Evolutionary conservation across 2,329 filamentous ascomycete genomes (phyloP).

Genomic region (Claviceps purpurea): DNA sequence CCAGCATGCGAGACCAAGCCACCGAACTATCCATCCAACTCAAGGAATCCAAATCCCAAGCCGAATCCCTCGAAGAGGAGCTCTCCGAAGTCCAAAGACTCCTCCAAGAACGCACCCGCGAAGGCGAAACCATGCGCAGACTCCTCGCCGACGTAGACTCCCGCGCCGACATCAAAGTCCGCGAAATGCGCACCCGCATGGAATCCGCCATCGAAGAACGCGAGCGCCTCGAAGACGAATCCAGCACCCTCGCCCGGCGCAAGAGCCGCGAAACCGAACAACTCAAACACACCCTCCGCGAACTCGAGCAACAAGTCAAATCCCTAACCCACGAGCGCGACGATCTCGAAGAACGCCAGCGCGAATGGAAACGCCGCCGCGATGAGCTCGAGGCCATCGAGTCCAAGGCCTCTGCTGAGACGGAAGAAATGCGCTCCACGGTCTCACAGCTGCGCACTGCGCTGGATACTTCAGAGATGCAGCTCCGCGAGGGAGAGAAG

Average conservation of each 20-base stretch:
- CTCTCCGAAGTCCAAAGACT: slow-evolving; percentile 77
- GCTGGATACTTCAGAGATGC: slow-evolving; percentile 76
- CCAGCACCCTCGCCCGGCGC: slow-evolving; percentile 61
- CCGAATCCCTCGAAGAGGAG: slow-evolving; percentile 84
- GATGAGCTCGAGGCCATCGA: slow-evolving; percentile 64
- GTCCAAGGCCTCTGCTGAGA: slow-evolving; percentile 57
- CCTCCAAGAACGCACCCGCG: slow-evolving; percentile 74
- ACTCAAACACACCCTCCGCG: slow-evolving; percentile 61
- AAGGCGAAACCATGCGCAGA: slow-evolving; percentile 88
- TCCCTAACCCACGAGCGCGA: slow-evolving; percentile 61
- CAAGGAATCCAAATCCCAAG: slow-evolving; percentile 72
- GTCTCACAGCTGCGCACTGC: slow-evolving; percentile 67
- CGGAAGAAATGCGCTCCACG: slow-evolving; percentile 59
- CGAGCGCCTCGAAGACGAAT: slow-evolving; percentile 84
- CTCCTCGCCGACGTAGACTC: slow-evolving; percentile 78
- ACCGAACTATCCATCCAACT: slow-evolving; percentile 81
- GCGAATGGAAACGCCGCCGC: slow-evolving; percentile 58
- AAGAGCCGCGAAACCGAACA: slow-evolving; percentile 79
- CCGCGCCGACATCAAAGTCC: slow-evolving; percentile 64
- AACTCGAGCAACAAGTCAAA: slow-evolving; percentile 67
- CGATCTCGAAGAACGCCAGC: slow-evolving; percentile 59
- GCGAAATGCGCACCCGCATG: slow-evolving; percentile 80
- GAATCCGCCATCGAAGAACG: slow-evolving; percentile 88
- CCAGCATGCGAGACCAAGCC: slow-evolving; percentile 86
- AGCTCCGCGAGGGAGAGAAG: slow-evolving; percentile 70